A percentile compares a stretch with the other conserved stretches of the same genome.
Conservation (phyloP, 2,329 filamentous ascomycete genomes). For the Apiospora arundinis region DNA sequence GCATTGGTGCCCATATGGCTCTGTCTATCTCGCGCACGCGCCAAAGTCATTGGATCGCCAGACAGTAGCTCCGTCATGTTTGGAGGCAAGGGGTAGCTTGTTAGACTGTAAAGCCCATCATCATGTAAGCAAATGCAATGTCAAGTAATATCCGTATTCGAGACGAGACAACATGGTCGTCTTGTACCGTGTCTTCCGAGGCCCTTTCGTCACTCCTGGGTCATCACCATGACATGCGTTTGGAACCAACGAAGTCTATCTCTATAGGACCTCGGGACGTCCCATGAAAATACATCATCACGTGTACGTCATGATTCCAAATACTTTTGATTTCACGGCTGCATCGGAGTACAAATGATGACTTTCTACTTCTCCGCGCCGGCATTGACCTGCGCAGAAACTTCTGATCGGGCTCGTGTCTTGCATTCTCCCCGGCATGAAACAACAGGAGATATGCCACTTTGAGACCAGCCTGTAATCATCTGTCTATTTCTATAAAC, state of each 20-base stretch:
- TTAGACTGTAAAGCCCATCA: background rate
- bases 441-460: background rate
- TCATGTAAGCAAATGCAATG: background rate
- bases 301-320: background rate
- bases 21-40: too few species aligned
- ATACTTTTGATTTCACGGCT: background rate
- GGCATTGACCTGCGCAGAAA: background rate
- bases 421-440: background rate
- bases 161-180: background rate
- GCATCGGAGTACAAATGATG: background rate
- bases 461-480: background rate
- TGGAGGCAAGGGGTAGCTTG: background rate
- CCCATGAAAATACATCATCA: background rate
- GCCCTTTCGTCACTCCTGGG: background rate
- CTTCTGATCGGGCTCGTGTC: background rate
- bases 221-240: background rate
- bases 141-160: background rate
- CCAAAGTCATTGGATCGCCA: too few species aligned
- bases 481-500: background rate
- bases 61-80: too few species aligned
- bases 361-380: background rate
- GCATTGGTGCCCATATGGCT: too few species aligned
- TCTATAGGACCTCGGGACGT: background rate
- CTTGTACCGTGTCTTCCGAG: background rate
- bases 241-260: background rate